phyloP scores from a whole-genome alignment of 164 flowering plant species.

The Sextonia rubra region DNA sequence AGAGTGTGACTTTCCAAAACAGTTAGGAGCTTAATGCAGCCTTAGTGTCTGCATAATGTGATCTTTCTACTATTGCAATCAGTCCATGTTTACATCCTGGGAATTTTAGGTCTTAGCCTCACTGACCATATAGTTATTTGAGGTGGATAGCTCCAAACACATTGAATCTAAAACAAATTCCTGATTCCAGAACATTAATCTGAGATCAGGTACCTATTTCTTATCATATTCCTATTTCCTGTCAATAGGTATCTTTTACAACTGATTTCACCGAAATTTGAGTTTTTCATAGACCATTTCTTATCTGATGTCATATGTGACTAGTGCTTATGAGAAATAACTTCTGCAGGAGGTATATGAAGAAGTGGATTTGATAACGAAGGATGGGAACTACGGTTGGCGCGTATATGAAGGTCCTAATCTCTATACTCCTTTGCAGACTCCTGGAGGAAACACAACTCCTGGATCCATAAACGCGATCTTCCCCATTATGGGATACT shows the following conservation, averaged over 20 bases:
- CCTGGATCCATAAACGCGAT: conserved; percentile 48
- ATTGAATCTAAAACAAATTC: too few relatives aligned
- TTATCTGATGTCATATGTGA: background rate
- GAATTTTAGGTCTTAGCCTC: too few relatives aligned
- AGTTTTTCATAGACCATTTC: background rate
- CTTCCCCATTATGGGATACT: conserved; percentile 77
- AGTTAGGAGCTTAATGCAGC: too few relatives aligned
- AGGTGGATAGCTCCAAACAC: too few relatives aligned
- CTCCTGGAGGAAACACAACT: conserved; percentile 66
- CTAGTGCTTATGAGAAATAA: background rate
- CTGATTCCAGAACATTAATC: too few relatives aligned
- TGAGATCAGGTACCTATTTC: too few relatives aligned
- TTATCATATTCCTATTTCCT: background rate
- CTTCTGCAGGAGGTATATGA: conserved; percentile 58
- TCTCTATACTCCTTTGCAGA: conserved; percentile 29
- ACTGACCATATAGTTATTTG: too few relatives aligned
- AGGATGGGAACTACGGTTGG: conserved; percentile 93
- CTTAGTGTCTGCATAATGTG: too few relatives aligned
- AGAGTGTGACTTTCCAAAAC: too few relatives aligned
- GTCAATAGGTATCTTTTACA: background rate
- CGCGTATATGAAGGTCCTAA: conserved; percentile 62
- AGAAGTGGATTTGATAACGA: conserved; percentile 76
- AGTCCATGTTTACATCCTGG: too few relatives aligned
- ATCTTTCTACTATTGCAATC: too few relatives aligned
- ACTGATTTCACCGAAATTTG: background rate